phyloP scores from a whole-genome alignment of 2,329 filamentous ascomycete genomes.

The Penicillium thymicola region DNA sequence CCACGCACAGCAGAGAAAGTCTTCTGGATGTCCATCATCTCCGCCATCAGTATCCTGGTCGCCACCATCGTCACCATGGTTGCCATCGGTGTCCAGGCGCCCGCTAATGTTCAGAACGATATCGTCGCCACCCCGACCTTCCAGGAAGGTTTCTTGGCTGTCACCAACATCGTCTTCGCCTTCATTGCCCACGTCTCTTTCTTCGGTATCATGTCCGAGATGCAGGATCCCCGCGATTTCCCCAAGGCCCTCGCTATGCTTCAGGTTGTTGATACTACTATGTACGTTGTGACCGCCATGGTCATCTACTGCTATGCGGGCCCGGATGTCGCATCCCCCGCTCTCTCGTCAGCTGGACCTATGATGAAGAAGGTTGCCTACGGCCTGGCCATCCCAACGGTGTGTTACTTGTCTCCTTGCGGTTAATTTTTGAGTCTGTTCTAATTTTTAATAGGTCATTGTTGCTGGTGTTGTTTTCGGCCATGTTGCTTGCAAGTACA shows the following conservation, averaged over 20 bases:
- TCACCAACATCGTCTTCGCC: conserved; percentile 66
- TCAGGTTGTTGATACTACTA: conserved; percentile 55
- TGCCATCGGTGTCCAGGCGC: conserved; percentile 54
- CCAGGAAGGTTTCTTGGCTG: conserved; percentile 36
- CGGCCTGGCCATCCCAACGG: conserved; percentile 63
- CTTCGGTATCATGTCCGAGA: conserved; percentile 62
- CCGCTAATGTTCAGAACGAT: conserved; percentile 35
- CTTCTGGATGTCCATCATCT: conserved; percentile 57
- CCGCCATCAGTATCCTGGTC: conserved; percentile 59
- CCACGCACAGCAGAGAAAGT: conserved; percentile 61
- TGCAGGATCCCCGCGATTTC: conserved; percentile 58
- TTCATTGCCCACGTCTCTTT: conserved; percentile 64
- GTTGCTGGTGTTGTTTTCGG: conserved; percentile 66
- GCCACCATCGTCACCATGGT: conserved; percentile 65
- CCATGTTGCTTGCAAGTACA: conserved; percentile 61
- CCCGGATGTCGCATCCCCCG: conserved; percentile 58
- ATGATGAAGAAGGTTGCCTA: conserved; percentile 61
- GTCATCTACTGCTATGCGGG: conserved; percentile 67
- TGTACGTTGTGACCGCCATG: conserved; percentile 63
- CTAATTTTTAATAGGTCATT: conserved; percentile 38
- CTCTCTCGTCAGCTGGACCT: conserved; percentile 59
- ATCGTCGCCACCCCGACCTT: conserved; percentile 49
- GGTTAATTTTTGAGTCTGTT: neutral
- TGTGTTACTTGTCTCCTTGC: conserved; percentile 9
- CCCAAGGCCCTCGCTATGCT: conserved; percentile 60